Conservation (phyloP, 2,329 filamentous ascomycete species). For the Orbilia blumenaviensis region DNA sequence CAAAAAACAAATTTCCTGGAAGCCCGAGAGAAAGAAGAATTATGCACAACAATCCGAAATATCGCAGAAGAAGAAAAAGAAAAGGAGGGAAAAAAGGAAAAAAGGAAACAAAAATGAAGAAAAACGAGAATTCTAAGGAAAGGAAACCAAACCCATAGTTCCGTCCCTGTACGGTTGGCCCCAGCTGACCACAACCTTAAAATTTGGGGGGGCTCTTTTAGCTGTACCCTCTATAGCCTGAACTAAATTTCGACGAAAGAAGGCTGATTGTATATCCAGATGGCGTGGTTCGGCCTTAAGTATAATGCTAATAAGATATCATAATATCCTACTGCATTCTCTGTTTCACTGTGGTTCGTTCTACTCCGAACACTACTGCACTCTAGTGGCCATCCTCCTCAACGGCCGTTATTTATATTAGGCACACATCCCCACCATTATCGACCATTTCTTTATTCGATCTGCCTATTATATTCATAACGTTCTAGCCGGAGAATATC, state of each 20-base stretch:
- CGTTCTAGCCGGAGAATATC: slow-evolving; percentile 3
- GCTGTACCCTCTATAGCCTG: slow-evolving; percentile 8
- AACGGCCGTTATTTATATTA: slow-evolving; percentile 15
- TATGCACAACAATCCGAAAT: neutral
- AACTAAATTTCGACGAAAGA: slow-evolving; percentile 14
- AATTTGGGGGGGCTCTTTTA: neutral
- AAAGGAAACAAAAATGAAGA: neutral
- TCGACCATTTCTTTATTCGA: neutral
- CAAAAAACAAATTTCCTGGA: slow-evolving; percentile 6
- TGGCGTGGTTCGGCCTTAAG: slow-evolving; percentile 24
- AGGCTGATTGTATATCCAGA: slow-evolving; percentile 17
- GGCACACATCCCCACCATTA: slow-evolving; percentile 3
- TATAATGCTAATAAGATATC: slow-evolving; percentile 10
- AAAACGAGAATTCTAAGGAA: slow-evolving; percentile 11
- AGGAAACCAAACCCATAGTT: neutral
- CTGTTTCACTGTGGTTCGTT: slow-evolving; percentile 21
- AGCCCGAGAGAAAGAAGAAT: neutral
- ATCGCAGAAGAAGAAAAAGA: neutral
- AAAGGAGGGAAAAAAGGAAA: neutral
- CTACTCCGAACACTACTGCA: neutral
- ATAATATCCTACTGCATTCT: slow-evolving; percentile 3
- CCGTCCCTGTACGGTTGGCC: slow-evolving; percentile 17
- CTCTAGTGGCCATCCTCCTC: neutral
- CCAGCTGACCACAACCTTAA: slow-evolving; percentile 35
- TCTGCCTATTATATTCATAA: neutral